Conservation (phyloP, 164 flowering plant genomes). For the Vitis rupestris region DNA sequence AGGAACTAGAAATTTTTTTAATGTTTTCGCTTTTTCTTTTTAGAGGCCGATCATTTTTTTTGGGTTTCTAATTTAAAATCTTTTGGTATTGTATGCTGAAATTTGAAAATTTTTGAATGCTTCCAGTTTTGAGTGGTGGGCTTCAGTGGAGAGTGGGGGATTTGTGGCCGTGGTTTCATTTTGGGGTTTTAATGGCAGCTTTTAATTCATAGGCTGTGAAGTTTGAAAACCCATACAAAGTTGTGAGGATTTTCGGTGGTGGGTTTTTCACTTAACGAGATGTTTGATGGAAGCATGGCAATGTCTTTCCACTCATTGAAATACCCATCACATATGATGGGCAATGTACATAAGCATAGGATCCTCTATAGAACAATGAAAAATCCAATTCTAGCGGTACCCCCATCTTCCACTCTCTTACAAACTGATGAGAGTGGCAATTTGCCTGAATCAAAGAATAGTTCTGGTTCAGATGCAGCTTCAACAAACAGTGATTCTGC, state of each 20-base stretch:
- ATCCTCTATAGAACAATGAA: slow-evolving; percentile 8
- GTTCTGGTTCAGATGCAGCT: slow-evolving; percentile 14
- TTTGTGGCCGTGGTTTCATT: not conserved
- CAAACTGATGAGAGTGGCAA: slow-evolving; percentile 29
- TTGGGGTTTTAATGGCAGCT: not conserved
- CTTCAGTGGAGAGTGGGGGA: not conserved
- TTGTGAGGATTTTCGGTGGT: slow-evolving; percentile 1
- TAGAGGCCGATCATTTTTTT: too few species aligned
- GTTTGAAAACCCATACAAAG: not conserved
- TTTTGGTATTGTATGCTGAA: too few species aligned
- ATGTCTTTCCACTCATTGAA: slow-evolving; percentile 24
- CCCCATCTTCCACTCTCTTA: slow-evolving; percentile 26
- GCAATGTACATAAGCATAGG: slow-evolving; percentile 11
- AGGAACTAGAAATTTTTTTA: too few species aligned
- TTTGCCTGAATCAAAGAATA: slow-evolving; percentile 20
- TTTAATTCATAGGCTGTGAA: not conserved
- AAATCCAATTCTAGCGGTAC: slow-evolving; percentile 22
- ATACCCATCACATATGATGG: slow-evolving; percentile 15
- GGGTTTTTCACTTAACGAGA: slow-evolving; percentile 5
- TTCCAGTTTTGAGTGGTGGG: not conserved
- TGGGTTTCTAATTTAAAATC: not conserved
- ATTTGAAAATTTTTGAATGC: not conserved
- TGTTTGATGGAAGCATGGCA: slow-evolving; percentile 26
- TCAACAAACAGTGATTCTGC: slow-evolving; percentile 6
- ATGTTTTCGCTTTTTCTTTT: too few species aligned